These are phyloP conservation scores for Eucalyptus dawsonii DNA, from an alignment of 345 rosid species.

Conservation along the genomic window DNA sequence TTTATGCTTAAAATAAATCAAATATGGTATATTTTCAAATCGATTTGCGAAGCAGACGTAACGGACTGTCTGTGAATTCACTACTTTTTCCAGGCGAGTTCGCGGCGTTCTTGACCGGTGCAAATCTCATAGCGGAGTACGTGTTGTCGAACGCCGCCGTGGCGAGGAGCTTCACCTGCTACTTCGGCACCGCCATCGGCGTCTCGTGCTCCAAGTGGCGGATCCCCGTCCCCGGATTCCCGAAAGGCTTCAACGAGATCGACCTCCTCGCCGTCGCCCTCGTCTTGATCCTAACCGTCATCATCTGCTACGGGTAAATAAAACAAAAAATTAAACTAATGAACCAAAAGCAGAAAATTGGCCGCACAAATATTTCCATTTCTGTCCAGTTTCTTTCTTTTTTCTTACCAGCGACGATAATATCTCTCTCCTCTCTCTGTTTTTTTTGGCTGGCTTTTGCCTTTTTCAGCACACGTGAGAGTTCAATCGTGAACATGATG, in stretches of 20 bases:
- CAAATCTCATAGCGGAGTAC: slow-evolving; percentile 78
- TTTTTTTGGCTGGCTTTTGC: background rate
- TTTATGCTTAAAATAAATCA: background rate
- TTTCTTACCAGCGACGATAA: background rate
- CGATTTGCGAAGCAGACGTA: background rate
- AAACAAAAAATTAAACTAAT: background rate
- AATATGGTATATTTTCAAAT: background rate
- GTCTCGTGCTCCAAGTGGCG: slow-evolving; percentile 64
- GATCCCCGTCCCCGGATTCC: slow-evolving; percentile 31
- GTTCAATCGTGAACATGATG: slow-evolving; percentile 70
- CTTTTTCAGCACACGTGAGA: slow-evolving; percentile 47
- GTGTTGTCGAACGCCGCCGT: slow-evolving; percentile 94
- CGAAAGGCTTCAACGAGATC: slow-evolving; percentile 67
- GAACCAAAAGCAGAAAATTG: background rate
- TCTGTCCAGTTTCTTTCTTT: background rate
- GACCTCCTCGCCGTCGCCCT: slow-evolving; percentile 52
- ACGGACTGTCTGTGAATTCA: background rate
- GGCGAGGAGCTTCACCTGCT: slow-evolving; percentile 66
- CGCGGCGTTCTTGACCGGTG: slow-evolving; percentile 83
- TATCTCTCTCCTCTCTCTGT: background rate
- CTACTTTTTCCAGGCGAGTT: slow-evolving; percentile 45
- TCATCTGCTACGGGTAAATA: slow-evolving; percentile 53
- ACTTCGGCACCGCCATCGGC: slow-evolving; percentile 65
- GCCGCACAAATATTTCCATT: background rate
- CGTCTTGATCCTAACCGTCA: slow-evolving; percentile 43